Percentiles rank a stretch among this genome's conserved stretches.
Conservation (phyloP, 306 rosid species). For the Castanea crenata region DNA sequence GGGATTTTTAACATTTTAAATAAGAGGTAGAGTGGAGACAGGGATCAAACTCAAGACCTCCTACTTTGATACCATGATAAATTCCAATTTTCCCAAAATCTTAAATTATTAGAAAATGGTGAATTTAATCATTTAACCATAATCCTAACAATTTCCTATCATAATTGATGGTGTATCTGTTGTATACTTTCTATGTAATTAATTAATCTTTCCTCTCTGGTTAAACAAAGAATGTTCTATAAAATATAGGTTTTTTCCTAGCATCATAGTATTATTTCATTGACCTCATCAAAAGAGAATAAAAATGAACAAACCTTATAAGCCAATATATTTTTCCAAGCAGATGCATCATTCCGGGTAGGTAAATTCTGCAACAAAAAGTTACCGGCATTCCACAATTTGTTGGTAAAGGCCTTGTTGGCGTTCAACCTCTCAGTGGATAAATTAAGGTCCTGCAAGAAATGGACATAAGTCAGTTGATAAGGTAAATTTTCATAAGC, state of each 20-base stretch:
- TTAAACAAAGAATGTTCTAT: not conserved
- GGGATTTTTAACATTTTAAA: no score
- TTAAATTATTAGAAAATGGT: no score
- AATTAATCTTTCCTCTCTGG: not conserved
- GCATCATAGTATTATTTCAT: not conserved
- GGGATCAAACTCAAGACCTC: no score
- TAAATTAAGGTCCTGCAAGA: slow-evolving; percentile 86
- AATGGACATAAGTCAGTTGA: slow-evolving; percentile 10
- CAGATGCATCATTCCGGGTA: slow-evolving; percentile 42
- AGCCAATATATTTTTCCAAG: slow-evolving; percentile 65
- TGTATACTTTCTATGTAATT: no score
- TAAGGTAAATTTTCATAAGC: not conserved
- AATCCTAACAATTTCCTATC: no score
- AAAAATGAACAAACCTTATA: slow-evolving; percentile 43
- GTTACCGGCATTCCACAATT: slow-evolving; percentile 97
- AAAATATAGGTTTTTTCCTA: not conserved
- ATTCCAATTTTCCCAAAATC: no score
- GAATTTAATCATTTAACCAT: no score
- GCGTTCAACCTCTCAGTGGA: slow-evolving; percentile 81
- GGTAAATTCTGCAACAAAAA: slow-evolving; percentile 88
- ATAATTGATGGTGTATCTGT: no score
- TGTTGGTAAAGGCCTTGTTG: slow-evolving; percentile 94
- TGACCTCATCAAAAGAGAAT: not conserved
- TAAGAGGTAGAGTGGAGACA: no score
- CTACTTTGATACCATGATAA: no score